Percentiles rank a stretch among this genome's conserved stretches.
Evolutionary conservation across 2,329 filamentous ascomycete genomes (phyloP).

Genomic region (Penicillium nordicum): DNA sequence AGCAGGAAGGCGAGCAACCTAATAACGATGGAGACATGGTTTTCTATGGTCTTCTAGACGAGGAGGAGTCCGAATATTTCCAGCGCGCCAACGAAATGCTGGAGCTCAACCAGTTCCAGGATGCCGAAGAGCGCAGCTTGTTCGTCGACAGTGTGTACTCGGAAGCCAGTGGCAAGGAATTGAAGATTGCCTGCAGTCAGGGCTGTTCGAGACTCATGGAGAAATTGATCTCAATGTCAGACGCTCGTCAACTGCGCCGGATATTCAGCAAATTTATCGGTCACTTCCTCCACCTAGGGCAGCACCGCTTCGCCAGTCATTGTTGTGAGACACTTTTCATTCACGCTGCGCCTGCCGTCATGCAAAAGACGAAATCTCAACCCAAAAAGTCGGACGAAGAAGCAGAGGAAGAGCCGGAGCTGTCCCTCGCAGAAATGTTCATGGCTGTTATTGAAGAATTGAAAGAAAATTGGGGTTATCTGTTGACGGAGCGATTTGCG

Average conservation of each 20-base stretch:
- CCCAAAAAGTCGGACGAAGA: conserved; percentile 45
- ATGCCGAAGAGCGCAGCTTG: conserved; percentile 65
- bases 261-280: conserved; percentile 81
- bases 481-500: conserved; percentile 84
- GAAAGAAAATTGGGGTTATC: conserved; percentile 75
- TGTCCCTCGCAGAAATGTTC: conserved; percentile 80
- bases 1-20: conserved; percentile 25
- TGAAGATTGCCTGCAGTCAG: conserved; percentile 94
- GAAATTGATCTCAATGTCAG: conserved; percentile 78
- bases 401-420: conserved; percentile 45
- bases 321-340: conserved; percentile 94
- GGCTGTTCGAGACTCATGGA: conserved; percentile 93
- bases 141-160: conserved; percentile 79
- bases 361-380: conserved; percentile 61
- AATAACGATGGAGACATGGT: conserved; percentile 55
- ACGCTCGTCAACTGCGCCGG: conserved; percentile 74
- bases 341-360: conserved; percentile 73
- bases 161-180: conserved; percentile 85
- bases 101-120: conserved; percentile 81
- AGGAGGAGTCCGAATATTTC: conserved; percentile 95
- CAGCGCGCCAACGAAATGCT: conserved; percentile 83
- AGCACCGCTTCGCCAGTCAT: conserved; percentile 95
- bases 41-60: conserved; percentile 90
- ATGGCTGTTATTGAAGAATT: conserved; percentile 80
- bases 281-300: conserved; percentile 84